phyloP scores from a whole-genome alignment of 768 basidiomycete genomes.

The Lactarius sp. region DNA sequence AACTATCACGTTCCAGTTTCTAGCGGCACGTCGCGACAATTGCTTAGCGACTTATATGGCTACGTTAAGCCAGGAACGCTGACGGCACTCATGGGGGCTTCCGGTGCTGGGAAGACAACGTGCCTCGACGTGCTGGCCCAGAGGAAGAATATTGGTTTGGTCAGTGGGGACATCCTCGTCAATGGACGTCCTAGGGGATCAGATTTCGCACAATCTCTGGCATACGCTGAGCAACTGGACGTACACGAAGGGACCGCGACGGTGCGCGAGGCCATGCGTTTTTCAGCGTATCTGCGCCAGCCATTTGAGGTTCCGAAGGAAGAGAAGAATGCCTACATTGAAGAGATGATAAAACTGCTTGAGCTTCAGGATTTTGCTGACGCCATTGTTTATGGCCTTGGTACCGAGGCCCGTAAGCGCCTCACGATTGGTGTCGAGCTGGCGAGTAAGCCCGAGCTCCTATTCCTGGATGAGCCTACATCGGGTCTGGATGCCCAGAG shows the following conservation, averaged over 20 bases:
- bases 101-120: conserved; percentile 71
- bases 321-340: conserved; percentile 77
- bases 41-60: conserved; percentile 73
- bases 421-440: conserved; percentile 90
- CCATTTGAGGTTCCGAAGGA: conserved; percentile 57
- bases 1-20: conserved; percentile 73
- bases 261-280: conserved; percentile 79
- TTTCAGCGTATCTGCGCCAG: conserved; percentile 82
- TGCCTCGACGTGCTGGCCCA: conserved; percentile 72
- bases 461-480: conserved; percentile 59
- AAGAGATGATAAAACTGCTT: conserved; percentile 78
- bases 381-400: conserved; percentile 68
- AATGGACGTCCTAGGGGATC: conserved; percentile 57
- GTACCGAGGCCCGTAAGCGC: conserved; percentile 71
- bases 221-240: conserved; percentile 61
- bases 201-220: conserved; percentile 38
- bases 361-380: conserved; percentile 83
- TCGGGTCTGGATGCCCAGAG: conserved; percentile 58
- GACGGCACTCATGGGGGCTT: conserved; percentile 86
- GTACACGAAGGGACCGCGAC: conserved; percentile 79
- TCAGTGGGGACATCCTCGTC: conserved; percentile 59
- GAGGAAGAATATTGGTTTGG: conserved; percentile 64
- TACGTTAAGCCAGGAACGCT: conserved; percentile 85
- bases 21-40: conserved; percentile 48
- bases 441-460: conserved; percentile 76